Evolutionary conservation across 1,284 basidiomycete genomes (phyloP), one percentile per base, ranked within the genome.

Genomic region (Apiotrichum veenhuisii): DNA sequence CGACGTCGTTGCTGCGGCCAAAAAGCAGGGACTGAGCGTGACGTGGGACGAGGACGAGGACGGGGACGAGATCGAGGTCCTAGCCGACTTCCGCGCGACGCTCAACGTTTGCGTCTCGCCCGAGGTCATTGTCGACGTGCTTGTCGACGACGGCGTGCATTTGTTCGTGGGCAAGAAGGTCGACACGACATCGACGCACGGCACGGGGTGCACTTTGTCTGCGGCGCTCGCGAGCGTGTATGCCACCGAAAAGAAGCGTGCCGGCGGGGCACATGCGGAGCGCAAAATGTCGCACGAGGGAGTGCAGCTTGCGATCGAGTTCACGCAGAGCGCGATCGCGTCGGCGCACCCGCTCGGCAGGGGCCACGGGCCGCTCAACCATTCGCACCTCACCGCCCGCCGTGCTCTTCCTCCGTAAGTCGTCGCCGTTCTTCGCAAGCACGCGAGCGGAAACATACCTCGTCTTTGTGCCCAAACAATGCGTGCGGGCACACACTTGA

Each of bases 201-300:
- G 94, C 1, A 97, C 94, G 0, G 94, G 94, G 1, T 98, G 93
- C 72, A 97, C 94, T 0, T 80, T 97, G 11, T 88, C 87, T 40
- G 86, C 92, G 0, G 90, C 91, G 0, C 81, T 96, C 17, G 86
- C 88, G 1, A 86, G 85, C 50, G 41, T 59, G 15, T 57, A 64
- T 37, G 70, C 64, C 30, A 34, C 44, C n/a, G 42, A 58, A 30
- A 34, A 46, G 23, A n/a, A 18, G n/a, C n/a, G n/a, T 8, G 46
- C 11, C 10, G 22, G 20, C 18, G 18, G 30, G 7, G 5, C 30
- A 7, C 12, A 5, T 30, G 30, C 22, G 15, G 33, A 26, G 11
- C 43, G 30, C 22, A 40, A 20, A 9, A 34, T 59, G 12, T 85
- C 89, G 26, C 70, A 76, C 1, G 81, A 84, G 14, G 87, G 89